These are phyloP conservation scores for Suillus paluster DNA, from an alignment of 768 basidiomycete genomes.

Conservation along the genomic window DNA sequence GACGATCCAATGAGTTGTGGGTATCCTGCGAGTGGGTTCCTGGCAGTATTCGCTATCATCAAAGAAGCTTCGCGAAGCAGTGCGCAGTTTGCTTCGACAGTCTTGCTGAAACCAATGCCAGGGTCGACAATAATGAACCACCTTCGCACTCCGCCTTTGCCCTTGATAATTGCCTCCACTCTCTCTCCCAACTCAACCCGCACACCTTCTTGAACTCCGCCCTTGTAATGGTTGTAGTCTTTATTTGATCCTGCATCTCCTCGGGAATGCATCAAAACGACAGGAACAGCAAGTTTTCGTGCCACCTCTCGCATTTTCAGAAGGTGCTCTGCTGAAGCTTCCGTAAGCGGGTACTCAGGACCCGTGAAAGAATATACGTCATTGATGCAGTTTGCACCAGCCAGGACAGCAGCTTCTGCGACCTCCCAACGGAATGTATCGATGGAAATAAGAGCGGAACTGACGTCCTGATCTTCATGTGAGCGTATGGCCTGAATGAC, in stretches of 20 bases:
- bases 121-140: conserved; percentile 94
- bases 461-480: conserved; percentile 21
- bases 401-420: conserved; percentile 70
- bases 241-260: conserved; percentile 82
- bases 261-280: conserved; percentile 93
- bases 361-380: conserved; percentile 88
- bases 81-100: conserved; percentile 70
- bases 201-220: conserved; percentile 66
- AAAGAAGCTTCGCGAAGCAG: conserved; percentile 57
- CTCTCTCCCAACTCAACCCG: conserved; percentile 71
- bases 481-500: conserved; percentile 63
- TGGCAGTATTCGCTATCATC: conserved; percentile 47
- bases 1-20: conserved; percentile 79
- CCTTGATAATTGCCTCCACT: conserved; percentile 65
- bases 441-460: conserved; percentile 24
- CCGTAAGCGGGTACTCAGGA: conserved; percentile 46
- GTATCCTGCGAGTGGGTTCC: conserved; percentile 61
- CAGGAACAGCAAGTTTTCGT: conserved; percentile 69
- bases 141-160: conserved; percentile 71
- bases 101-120: conserved; percentile 94
- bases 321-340: conserved; percentile 44
- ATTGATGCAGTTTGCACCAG: conserved; percentile 93
- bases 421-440: conserved; percentile 71
- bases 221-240: conserved; percentile 55
- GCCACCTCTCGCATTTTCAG: conserved; percentile 68